Base-by-base conservation (phyloP, 106 monocot species). In the Phalaenopsis equestris region DNA sequence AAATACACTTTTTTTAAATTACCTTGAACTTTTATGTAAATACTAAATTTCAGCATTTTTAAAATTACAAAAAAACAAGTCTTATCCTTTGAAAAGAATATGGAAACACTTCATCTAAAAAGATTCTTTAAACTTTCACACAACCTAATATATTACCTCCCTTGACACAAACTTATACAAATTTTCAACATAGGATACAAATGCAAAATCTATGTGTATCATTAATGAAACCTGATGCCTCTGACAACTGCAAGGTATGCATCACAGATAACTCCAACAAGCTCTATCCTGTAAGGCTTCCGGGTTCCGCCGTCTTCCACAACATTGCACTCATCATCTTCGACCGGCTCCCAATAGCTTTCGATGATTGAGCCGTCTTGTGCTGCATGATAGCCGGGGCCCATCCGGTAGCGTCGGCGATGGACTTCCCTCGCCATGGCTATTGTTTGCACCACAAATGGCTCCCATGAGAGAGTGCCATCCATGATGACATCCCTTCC, bases 401-500 rank as follows among this genome's bases (percentile, higher is more conserved):
- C 94, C 97, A 98, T 98, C 46, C 97, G 80, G 80, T 94, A 94
- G 18, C 89, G 88, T 36, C 67, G 85, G 10, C 65, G 82, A 81
- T 98, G 97, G 58, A 98, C 91, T n/a, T 81, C 57, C 72, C 94
- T 82, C 4, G 88, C 94, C 94, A 98, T 92, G 39, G 91, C 90
- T 17, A 94, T 91, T 2, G 90, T 98, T 65, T 98, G 97, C 84
- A 87, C 82, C 3, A 98, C 97, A 75, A 94, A 98, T 14, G 97
- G 97, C 79, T 85, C 90, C 97, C 97, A 98, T 5, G 97, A 92
- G 36, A 98, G 87, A 1, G 96, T 96, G 3, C 96, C 93, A 57
- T 96, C 96, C 91, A 96, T 90, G 77, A 96, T 93, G 74, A 98
- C 94, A 41, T 98, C 94, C 7, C 97, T 79, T 12, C 97, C 97